These are phyloP conservation scores for Rhizoclosmatium globosum DNA, from an alignment of 192 early-diverging fungal species.

Conservation along the genomic window DNA sequence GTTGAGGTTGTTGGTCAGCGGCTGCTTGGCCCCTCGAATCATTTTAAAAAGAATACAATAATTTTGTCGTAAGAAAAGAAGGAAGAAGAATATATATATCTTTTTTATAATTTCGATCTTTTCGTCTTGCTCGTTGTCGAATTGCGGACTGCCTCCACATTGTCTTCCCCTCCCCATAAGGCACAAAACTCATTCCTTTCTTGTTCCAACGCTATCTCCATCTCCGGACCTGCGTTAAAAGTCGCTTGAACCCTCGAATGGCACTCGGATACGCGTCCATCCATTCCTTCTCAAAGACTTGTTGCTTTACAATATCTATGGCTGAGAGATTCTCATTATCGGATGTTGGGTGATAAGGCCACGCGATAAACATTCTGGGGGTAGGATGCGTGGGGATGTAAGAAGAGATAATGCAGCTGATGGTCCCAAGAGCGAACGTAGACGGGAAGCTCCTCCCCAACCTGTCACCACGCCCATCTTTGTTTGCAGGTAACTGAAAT, in stretches of 20 bases:
- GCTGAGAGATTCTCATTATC: neutral
- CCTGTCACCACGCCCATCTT: slow-evolving; percentile 69
- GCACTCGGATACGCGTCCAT: slow-evolving; percentile 52
- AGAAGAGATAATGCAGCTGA: slow-evolving; percentile 58
- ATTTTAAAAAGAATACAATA: neutral
- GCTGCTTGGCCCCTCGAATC: neutral
- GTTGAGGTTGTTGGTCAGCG: slow-evolving; percentile 23
- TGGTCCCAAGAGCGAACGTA: slow-evolving; percentile 49
- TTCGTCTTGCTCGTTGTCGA: neutral
- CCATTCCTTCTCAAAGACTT: slow-evolving; percentile 25
- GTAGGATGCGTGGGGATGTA: slow-evolving; percentile 44
- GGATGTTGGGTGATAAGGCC: slow-evolving; percentile 9
- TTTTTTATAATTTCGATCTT: neutral
- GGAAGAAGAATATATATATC: neutral
- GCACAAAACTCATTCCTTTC: slow-evolving; percentile 32
- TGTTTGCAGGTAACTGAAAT: slow-evolving; percentile 68
- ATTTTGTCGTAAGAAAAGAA: neutral
- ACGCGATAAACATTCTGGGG: neutral
- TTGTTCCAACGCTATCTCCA: slow-evolving; percentile 23
- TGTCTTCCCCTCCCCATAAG: slow-evolving; percentile 38
- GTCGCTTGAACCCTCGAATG: slow-evolving; percentile 59
- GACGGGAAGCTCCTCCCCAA: slow-evolving; percentile 51
- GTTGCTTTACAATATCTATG: slow-evolving; percentile 51
- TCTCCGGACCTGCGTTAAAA: slow-evolving; percentile 14
- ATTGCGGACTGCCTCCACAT: slow-evolving; percentile 28